Evolutionary conservation across 2,329 filamentous ascomycete genomes (phyloP), one percentile per base, ranked within the genome.

Genomic region (Blumeriella jaapii): DNA sequence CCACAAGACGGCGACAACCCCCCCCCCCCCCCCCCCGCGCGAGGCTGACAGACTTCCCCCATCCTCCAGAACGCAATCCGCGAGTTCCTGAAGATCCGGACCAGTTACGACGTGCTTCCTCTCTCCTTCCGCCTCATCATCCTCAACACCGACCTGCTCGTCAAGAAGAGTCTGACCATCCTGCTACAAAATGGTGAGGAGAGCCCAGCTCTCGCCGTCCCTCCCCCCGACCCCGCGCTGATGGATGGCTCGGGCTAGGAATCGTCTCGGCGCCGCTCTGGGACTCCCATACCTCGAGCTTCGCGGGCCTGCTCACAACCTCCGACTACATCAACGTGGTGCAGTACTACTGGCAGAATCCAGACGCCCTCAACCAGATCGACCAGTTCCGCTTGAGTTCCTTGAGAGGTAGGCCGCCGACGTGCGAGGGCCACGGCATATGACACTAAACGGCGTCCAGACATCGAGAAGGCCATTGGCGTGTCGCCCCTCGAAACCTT

Each of bases 291-390:
- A 83, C 79, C 3, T 93, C 87, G 16, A 85, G 82, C 22, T 98
- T 96, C 60, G 91, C 89, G 25, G 91, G 91, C 24, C 73, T 98
- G 31, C 69, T 98, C 47, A 98, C 91, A 17, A 91, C 86, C 44
- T 93, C 86, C 42, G 91, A 98, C 62, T 98, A 91, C 59, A 93
- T 98, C 63, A 98, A 98, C 55, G 81, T 98, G 38, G 93, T 98
- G 25, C 89, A 96, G 59, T 98, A 98, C 62, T 96, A 98, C 66
- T 95, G 86, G 68, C 87, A 96, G 60, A 93, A 91, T 51, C 91
- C 89, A 2, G 84, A 93, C 48, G 82, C 87, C 39, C 72, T 96
- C 42, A 76, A 78, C 47, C 78, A 89, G 55, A 82, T 98, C 51
- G 91, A 96, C 48, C 83, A 94, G 59, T 95, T 98, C 58, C 79